A percentile compares a stretch with the other conserved stretches of the same genome.
phyloP scores from a whole-genome alignment of 176 grass and related monocot species.

The Cocos nucifera region DNA sequence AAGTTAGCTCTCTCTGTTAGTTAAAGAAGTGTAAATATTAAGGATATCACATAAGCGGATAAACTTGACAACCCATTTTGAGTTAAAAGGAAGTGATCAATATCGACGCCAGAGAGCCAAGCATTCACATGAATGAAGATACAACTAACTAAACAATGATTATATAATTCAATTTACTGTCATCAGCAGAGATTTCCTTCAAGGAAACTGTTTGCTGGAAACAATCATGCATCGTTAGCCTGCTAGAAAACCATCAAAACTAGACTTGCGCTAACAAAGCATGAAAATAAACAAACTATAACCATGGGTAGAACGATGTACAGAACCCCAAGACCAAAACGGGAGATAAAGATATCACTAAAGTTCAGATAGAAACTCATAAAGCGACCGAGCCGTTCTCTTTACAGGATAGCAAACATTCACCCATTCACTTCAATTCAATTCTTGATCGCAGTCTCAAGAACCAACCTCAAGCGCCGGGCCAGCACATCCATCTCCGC shows the following conservation, averaged over 20 bases:
- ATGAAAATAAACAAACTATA: no score
- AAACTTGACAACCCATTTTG: no score
- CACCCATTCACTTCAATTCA: conserved; percentile 13
- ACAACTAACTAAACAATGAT: not conserved
- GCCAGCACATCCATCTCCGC: conserved; percentile 58
- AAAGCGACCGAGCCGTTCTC: not conserved
- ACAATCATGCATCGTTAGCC: not conserved
- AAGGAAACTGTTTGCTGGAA: not conserved
- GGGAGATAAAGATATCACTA: not conserved
- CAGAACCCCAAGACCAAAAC: not conserved
- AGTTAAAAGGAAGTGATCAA: no score
- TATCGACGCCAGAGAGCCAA: no score
- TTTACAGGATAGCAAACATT: not conserved
- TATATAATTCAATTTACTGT: not conserved
- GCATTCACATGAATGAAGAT: not conserved
- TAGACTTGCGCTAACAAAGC: no score
- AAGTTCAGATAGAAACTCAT: conserved; percentile 2
- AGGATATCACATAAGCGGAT: no score
- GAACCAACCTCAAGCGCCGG: conserved; percentile 48
- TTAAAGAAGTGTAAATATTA: no score
- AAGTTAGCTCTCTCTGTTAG: no score
- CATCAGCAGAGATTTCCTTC: not conserved
- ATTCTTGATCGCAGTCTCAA: conserved; percentile 34
- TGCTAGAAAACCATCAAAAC: not conserved
- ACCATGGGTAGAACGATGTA: not conserved